phyloP scores from a whole-genome alignment of 2,329 filamentous ascomycete genomes.

The Lachnellula arida region DNA sequence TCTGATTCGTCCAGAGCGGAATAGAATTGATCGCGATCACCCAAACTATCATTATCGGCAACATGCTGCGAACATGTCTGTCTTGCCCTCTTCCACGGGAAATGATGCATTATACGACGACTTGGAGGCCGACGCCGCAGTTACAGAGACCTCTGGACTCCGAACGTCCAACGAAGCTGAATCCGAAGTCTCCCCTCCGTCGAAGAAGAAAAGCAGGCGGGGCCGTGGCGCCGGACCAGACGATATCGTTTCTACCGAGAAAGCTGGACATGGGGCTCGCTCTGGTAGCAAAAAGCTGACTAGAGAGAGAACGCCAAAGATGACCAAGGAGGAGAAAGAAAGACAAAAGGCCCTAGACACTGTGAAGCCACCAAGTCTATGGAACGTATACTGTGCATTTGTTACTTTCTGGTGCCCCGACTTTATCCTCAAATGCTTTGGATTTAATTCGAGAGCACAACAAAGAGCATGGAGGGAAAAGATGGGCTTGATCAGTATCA shows the following conservation, averaged over 20 bases:
- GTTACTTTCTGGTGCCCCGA: constrained; percentile 94
- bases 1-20: constrained; percentile 83
- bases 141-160: constrained; percentile 29
- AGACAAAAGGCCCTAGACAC: constrained; percentile 56
- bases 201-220: constrained; percentile 20
- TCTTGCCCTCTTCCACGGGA: constrained; percentile 85
- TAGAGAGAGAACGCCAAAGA: constrained; percentile 53
- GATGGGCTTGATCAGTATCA: constrained; percentile 93
- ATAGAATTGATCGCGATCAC: constrained; percentile 78
- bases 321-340: constrained; percentile 56
- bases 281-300: constrained; percentile 23
- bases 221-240: constrained; percentile 23
- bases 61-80: constrained; percentile 89
- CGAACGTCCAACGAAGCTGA: constrained; percentile 29
- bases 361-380: constrained; percentile 76
- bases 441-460: constrained; percentile 79
- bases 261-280: constrained; percentile 28
- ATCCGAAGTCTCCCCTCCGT: constrained; percentile 25
- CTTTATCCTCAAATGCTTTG: constrained; percentile 78
- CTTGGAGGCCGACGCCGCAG: constrained; percentile 48
- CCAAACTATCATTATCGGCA: constrained; percentile 95
- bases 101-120: constrained; percentile 85
- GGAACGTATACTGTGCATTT: constrained; percentile 92
- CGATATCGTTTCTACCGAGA: constrained; percentile 20
- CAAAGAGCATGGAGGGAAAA: constrained; percentile 96